Percentiles rank a stretch among this genome's conserved stretches.
phyloP scores from a whole-genome alignment of 371 early-diverging fungal genomes.

The Apophysomyces elegans region DNA sequence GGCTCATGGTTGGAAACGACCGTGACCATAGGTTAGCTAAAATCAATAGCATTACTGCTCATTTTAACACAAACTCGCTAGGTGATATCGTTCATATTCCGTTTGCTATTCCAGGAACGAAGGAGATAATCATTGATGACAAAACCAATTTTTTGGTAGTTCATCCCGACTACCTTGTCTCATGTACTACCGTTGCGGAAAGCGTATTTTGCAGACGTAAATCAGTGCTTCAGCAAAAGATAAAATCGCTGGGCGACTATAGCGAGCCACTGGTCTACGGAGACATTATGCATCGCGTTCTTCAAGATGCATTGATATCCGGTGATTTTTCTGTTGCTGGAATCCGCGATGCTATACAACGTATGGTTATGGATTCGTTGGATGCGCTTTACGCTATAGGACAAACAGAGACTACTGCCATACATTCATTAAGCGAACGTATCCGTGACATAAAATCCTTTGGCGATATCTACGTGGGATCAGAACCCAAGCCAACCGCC shows the following conservation, averaged over 20 bases:
- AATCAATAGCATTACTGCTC: not conserved
- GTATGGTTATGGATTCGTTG: slow-evolving; percentile 50
- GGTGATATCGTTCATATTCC: slow-evolving; percentile 65
- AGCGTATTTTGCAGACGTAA: slow-evolving; percentile 76
- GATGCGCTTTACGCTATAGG: slow-evolving; percentile 70
- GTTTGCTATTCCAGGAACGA: slow-evolving; percentile 8
- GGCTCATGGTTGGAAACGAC: slow-evolving; percentile 51
- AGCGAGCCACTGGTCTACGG: slow-evolving; percentile 76
- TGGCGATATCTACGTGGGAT: slow-evolving; percentile 17
- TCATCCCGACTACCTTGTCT: slow-evolving; percentile 82
- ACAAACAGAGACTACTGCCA: slow-evolving; percentile 59
- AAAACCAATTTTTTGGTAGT: slow-evolving; percentile 61
- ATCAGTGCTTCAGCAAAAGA: slow-evolving; percentile 72
- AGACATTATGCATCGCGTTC: slow-evolving; percentile 78
- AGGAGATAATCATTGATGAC: slow-evolving; percentile 53
- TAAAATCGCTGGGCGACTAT: slow-evolving; percentile 52
- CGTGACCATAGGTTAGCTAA: slow-evolving; percentile 28
- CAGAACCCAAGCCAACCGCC: slow-evolving; percentile 24
- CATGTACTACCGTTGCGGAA: slow-evolving; percentile 78
- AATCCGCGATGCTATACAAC: slow-evolving; percentile 49
- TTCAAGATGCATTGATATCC: slow-evolving; percentile 65
- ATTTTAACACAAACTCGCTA: not conserved
- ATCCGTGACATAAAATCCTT: slow-evolving; percentile 35
- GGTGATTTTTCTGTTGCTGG: slow-evolving; percentile 58
- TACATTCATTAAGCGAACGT: slow-evolving; percentile 39